Evolutionary conservation across 139 green algal genomes (phyloP).

Genomic region (Protoeuglena noctilucae): DNA sequence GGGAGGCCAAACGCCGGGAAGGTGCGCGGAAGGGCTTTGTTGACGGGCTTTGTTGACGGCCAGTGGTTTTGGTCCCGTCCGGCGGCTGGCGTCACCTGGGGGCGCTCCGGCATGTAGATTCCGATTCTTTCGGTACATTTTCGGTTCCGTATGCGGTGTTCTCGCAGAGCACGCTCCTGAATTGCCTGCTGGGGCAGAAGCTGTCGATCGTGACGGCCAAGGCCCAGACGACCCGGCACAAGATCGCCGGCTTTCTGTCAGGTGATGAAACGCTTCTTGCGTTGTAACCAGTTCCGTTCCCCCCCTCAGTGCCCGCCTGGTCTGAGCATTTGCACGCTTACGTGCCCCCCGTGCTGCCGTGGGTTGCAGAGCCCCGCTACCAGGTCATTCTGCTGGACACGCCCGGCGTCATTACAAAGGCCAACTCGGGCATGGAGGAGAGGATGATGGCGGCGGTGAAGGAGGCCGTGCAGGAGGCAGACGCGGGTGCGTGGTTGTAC

Average conservation of each 20-base stretch:
- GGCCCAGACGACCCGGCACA: conserved; percentile 88
- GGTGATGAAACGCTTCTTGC: conserved; percentile 4
- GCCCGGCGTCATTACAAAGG: conserved; percentile 54
- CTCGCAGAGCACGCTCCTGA: conserved; percentile 90
- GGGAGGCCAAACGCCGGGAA: conserved; percentile 66
- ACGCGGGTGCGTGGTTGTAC: too few species aligned
- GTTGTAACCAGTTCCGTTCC: too few species aligned
- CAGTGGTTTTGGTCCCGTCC: too few species aligned
- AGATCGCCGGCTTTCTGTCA: conserved; percentile 69
- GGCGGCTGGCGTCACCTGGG: too few species aligned
- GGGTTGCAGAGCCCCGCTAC: conserved; percentile 7
- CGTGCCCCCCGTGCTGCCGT: not conserved
- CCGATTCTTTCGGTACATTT: too few species aligned
- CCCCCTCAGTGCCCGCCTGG: not conserved
- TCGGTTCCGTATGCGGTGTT: too few species aligned
- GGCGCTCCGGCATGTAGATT: too few species aligned
- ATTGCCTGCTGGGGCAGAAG: conserved; percentile 78
- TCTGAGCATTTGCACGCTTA: not conserved
- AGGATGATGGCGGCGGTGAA: conserved; percentile 80
- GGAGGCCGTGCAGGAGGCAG: conserved; percentile 47
- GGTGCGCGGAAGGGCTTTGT: not conserved
- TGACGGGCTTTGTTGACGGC: conserved; percentile 20
- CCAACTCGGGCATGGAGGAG: conserved; percentile 41
- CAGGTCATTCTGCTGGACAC: conserved; percentile 90
- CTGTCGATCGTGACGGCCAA: conserved; percentile 83